Percentiles rank a stretch among this genome's conserved stretches.
These are phyloP conservation scores for Globisporangium spiculum DNA, from an alignment of 352 stramenopile genomes.

Conservation along the genomic window DNA sequence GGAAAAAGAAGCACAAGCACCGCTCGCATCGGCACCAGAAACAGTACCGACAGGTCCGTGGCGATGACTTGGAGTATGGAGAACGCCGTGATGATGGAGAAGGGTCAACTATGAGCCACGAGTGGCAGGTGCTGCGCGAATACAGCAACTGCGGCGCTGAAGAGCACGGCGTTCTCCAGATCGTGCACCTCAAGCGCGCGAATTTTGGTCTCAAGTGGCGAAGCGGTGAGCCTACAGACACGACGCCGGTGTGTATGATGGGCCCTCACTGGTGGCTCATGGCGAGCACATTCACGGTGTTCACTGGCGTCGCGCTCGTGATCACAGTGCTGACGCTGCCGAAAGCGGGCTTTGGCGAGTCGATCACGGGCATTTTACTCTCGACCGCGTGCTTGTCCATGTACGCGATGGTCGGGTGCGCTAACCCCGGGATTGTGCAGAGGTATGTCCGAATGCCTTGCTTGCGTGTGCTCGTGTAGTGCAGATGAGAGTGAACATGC, in stretches of 20 bases:
- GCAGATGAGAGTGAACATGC: background rate
- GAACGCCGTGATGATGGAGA: background rate
- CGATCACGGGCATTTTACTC: slow-evolving; percentile 49
- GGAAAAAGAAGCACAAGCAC: slow-evolving; percentile 1
- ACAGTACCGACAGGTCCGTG: background rate
- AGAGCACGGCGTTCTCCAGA: slow-evolving; percentile 26
- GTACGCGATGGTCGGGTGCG: slow-evolving; percentile 75
- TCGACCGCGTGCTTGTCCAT: slow-evolving; percentile 51
- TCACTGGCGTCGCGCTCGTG: slow-evolving; percentile 35
- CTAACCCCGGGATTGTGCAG: slow-evolving; percentile 64
- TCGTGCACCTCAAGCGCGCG: slow-evolving; percentile 52
- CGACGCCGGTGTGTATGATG: slow-evolving; percentile 50
- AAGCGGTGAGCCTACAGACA: background rate
- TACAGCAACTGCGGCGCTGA: background rate
- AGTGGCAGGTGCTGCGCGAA: slow-evolving; percentile 21
- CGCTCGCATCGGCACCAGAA: slow-evolving; percentile 1
- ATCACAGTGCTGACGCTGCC: slow-evolving; percentile 53
- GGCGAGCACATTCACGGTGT: slow-evolving; percentile 51
- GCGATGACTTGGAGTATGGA: slow-evolving; percentile 11
- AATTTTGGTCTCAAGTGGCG: slow-evolving; percentile 58
- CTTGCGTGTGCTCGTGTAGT: background rate
- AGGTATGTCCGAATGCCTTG: slow-evolving; percentile 26
- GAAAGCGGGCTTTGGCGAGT: slow-evolving; percentile 39
- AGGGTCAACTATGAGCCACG: background rate
- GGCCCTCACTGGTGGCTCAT: slow-evolving; percentile 82